Conservation (phyloP, 805 yeast species). For the Zygotorulaspora danielsina region DNA sequence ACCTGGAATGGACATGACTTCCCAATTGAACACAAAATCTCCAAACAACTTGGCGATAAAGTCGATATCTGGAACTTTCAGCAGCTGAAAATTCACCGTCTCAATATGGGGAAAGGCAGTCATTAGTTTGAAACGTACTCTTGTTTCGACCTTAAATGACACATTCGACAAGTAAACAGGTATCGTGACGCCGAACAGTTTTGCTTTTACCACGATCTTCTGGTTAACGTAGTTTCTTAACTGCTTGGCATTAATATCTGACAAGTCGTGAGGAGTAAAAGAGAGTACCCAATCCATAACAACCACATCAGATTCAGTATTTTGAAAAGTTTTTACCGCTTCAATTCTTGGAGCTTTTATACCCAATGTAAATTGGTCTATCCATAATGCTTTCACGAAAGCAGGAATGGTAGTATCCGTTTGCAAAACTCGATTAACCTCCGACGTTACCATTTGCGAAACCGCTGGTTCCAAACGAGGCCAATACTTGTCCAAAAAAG, state of each 20-base stretch:
- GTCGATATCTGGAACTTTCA: conserved; percentile 87
- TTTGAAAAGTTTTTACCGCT: conserved; percentile 79
- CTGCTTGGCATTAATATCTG: conserved; percentile 83
- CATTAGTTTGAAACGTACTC: conserved; percentile 88
- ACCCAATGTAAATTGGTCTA: conserved; percentile 86
- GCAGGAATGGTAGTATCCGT: conserved; percentile 71
- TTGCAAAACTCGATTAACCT: conserved; percentile 79
- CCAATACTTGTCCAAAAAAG: conserved; percentile 90
- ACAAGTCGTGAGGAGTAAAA: conserved; percentile 84
- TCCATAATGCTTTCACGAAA: conserved; percentile 77
- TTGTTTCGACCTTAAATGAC: conserved; percentile 66
- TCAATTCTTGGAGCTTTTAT: conserved; percentile 95
- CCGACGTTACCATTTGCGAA: conserved; percentile 78
- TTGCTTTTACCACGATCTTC: conserved; percentile 68
- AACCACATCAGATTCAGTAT: conserved; percentile 87
- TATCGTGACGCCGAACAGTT: conserved; percentile 74
- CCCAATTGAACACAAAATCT: conserved; percentile 82
- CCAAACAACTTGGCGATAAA: conserved; percentile 71
- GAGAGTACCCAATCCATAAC: conserved; percentile 98
- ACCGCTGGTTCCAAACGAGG: conserved; percentile 81
- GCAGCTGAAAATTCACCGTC: conserved; percentile 77
- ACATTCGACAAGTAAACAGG: conserved; percentile 79
- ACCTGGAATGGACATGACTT: conserved; percentile 83
- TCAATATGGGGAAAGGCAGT: conserved; percentile 88
- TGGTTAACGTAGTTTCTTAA: conserved; percentile 80